Percentiles rank a stretch among this genome's conserved stretches.
phyloP scores from a whole-genome alignment of 345 rosid species.

The Physaria fendleri region DNA sequence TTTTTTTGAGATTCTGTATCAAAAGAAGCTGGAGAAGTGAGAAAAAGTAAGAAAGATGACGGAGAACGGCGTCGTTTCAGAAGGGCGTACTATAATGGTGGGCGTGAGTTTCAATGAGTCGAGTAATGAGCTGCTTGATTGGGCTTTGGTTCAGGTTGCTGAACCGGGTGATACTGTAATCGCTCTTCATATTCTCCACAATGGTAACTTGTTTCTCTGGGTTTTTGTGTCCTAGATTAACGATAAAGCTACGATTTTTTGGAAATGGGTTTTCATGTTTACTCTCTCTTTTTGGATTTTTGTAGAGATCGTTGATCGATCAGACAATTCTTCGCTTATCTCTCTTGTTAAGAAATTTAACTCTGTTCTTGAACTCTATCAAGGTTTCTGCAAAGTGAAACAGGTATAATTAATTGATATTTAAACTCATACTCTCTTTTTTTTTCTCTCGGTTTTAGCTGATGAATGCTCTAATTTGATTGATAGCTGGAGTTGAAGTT shows the following conservation, averaged over 20 bases:
- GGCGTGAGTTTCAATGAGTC: slow-evolving; percentile 67
- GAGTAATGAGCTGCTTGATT: slow-evolving; percentile 73
- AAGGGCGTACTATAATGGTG: slow-evolving; percentile 54
- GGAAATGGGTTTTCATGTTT: neutral
- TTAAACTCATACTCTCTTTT: neutral
- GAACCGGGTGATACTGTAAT: slow-evolving; percentile 76
- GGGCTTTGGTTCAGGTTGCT: slow-evolving; percentile 81
- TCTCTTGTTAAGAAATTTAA: slow-evolving; percentile 74
- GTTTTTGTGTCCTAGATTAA: neutral
- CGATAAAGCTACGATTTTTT: slow-evolving; percentile 1
- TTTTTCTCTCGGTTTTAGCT: neutral
- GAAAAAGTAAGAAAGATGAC: neutral
- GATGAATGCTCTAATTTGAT: neutral
- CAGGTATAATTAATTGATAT: slow-evolving; percentile 59
- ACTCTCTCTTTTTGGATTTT: neutral
- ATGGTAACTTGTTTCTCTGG: slow-evolving; percentile 32
- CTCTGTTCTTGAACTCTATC: slow-evolving; percentile 63
- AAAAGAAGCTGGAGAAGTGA: neutral
- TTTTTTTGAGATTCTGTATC: slow-evolving; percentile 10
- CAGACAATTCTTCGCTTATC: slow-evolving; percentile 53
- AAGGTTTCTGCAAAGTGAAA: slow-evolving; percentile 93
- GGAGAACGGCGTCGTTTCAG: slow-evolving; percentile 14
- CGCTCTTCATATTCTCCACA: slow-evolving; percentile 73
- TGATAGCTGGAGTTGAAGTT: slow-evolving; percentile 85
- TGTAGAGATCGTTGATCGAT: slow-evolving; percentile 44